Base-by-base conservation (phyloP, 306 rosid species). In the Prosopis cineraria region DNA sequence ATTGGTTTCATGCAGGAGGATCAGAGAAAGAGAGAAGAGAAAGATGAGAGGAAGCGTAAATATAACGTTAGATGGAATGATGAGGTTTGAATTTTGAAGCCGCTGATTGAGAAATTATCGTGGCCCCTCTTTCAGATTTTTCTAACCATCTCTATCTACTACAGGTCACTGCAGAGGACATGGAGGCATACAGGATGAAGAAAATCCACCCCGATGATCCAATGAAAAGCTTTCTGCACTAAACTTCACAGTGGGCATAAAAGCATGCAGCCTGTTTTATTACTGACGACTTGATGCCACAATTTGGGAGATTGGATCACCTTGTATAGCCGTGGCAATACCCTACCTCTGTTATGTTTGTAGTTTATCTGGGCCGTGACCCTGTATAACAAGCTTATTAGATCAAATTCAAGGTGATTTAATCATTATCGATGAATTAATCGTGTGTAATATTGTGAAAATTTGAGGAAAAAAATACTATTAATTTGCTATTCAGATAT, bases 181-280 rank as follows among this genome's bases (percentile, higher is more conserved):
- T 87, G 93, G 91, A 90, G 75, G 90, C 87, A 13, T 90, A 85
- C 56, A 75, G 89, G 83, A 85, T 85, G 90, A 90, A 90, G 76
- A 90, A 59, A 81, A 47, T 87, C 0, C 93, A 80, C 41, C 87
- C 75, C 12, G 87, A 87, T 33, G 91, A 89, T 78, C 93, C 87
- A 1, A 80, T 90, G 88, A 85, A 78, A 75, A 80, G 82, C 30
- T 87, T 84, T 19, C 53, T 90, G 29, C 70, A 68, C 58, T 75
- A 47, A 66, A 36, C 41, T 41, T 64, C 13, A 29, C 50, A 6
- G 74, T 29, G 41, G 41, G 50, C 27, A 44, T 41, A 70, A 53
- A 25, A 10, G 6, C 2, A 17, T 76, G 74, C 72, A 3, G 16
- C 24, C 27, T 47, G 43, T 47, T 47, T 4, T 47, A 17, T 47